Base-by-base conservation (phyloP, 1,139 yeast genomes). In the Martiniozyma asiatica region DNA sequence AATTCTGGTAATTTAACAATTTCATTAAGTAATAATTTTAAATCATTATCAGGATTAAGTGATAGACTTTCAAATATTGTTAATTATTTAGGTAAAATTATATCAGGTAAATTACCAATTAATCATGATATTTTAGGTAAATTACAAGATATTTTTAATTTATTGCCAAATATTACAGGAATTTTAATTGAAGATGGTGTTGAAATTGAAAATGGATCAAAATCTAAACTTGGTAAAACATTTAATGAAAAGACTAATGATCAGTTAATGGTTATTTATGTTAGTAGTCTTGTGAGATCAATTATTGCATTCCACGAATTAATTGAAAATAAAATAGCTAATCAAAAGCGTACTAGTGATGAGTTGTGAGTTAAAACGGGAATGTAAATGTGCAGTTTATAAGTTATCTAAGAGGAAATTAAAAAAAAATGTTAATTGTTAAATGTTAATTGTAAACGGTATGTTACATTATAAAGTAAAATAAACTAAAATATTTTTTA, bases 221-320 rank as follows among this genome's bases (percentile, higher is more conserved):
- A 53, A 10, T 59, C 50, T 35, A 50, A 73, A 29, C 64, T 87
- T 39, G 65, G 80, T 14, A 69, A 76, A 32, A 94, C 97, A 1
- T 80, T 87, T 50, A 84, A 94, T 5, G 68, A 81, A 30, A 89
- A 89, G 58, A 84, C 97, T 3, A 92, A 92, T 51, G 99, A 92
- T 49, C 94, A 89, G 55, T 64, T 92, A 44, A 89, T 92, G 98
- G 70, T 85, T 51, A 74, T 92, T 20, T 92, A 92, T 52, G 73
- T 89, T 41, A 73, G 92, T 48, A 78, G 92, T 28, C 64, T 92
- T 47, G 95, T 89, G 14, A 72, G 98, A 48, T 82, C 97, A 12
- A 89, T 89, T 46, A 81, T 89, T 51, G 94, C 98, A 11, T 87
- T 89, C 68, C 95, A 92, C 57, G 94, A 92, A 54, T 68, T 92